phyloP scores from a whole-genome alignment of 225 moss, liverwort and hornwort genomes.

The Lunularia cruciata region DNA sequence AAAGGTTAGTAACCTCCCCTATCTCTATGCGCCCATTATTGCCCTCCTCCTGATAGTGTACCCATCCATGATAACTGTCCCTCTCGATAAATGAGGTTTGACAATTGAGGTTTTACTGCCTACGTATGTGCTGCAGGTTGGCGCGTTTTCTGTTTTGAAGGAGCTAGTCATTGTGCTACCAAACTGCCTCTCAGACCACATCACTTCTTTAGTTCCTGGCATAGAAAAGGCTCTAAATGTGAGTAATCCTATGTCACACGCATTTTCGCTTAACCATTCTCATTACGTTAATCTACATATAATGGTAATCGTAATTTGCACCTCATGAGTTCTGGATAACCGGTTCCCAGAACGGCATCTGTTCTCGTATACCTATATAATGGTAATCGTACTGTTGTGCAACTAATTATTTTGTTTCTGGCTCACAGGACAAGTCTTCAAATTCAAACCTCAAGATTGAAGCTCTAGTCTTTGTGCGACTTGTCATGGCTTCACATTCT shows the following conservation, averaged over 20 bases:
- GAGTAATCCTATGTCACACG: conserved; percentile 34
- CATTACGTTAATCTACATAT: too few species aligned
- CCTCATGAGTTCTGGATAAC: too few species aligned
- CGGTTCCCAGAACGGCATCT: too few species aligned
- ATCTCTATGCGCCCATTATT: not conserved
- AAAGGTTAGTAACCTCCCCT: conserved; percentile 53
- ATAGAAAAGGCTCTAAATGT: conserved; percentile 98
- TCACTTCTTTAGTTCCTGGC: conserved; percentile 91
- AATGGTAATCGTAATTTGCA: too few species aligned
- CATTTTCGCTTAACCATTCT: too few species aligned
- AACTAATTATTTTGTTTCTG: conserved; percentile 5
- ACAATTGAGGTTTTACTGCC: not conserved
- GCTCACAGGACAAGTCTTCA: conserved; percentile 85
- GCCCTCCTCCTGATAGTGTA: not conserved
- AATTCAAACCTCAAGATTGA: conserved; percentile 99
- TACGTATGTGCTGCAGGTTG: conserved; percentile 57
- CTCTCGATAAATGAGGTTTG: not conserved
- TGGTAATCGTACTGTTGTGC: too few species aligned
- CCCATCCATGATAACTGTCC: too few species aligned
- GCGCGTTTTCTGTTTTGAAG: conserved; percentile 98
- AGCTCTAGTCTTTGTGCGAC: conserved; percentile 85
- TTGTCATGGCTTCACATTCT: conserved; percentile 93
- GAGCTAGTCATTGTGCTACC: conserved; percentile 97
- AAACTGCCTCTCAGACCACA: conserved; percentile 88
- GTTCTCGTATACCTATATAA: too few species aligned